Conservation (phyloP, 1,139 yeast species). For the Geotrichum bryndzae region DNA sequence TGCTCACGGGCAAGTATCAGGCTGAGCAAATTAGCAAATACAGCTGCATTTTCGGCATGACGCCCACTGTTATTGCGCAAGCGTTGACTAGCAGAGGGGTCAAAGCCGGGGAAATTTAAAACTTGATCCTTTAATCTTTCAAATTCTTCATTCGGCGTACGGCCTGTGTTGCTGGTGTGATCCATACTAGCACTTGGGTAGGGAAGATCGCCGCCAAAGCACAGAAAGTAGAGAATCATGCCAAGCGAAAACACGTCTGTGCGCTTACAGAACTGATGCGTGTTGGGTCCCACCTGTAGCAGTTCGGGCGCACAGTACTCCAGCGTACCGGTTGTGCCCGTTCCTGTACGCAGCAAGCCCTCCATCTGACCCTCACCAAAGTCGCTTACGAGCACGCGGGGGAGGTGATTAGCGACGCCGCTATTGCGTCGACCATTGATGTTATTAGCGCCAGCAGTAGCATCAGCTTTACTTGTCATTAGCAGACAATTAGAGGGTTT, state of each 20-base stretch:
- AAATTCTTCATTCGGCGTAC: slow-evolving; percentile 24
- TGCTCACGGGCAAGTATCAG: slow-evolving; percentile 38
- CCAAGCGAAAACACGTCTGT: slow-evolving; percentile 83
- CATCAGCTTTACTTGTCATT: slow-evolving; percentile 30
- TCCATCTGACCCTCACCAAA: slow-evolving; percentile 84
- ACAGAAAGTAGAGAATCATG: slow-evolving; percentile 65
- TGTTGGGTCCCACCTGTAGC: not conserved
- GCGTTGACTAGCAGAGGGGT: slow-evolving; percentile 8
- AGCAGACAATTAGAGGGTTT: slow-evolving; percentile 83
- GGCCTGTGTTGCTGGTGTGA: not conserved
- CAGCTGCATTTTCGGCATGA: slow-evolving; percentile 22
- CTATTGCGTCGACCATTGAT: not conserved
- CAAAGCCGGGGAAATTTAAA: slow-evolving; percentile 33
- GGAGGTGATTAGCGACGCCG: slow-evolving; percentile 37
- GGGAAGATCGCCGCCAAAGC: slow-evolving; percentile 61
- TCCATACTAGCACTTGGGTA: slow-evolving; percentile 32
- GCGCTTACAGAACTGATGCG: slow-evolving; percentile 49
- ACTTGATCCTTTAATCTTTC: slow-evolving; percentile 42
- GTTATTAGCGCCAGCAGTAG: not conserved
- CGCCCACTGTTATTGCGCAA: not conserved
- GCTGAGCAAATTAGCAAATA: slow-evolving; percentile 40
- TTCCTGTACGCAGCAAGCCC: slow-evolving; percentile 49
- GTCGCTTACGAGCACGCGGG: slow-evolving; percentile 73
- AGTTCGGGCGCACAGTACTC: slow-evolving; percentile 87
- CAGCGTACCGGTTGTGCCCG: slow-evolving; percentile 80